These are phyloP conservation scores for Erythrophleum ivorense DNA, from an alignment of 331 rosid species.

Conservation along the genomic window DNA sequence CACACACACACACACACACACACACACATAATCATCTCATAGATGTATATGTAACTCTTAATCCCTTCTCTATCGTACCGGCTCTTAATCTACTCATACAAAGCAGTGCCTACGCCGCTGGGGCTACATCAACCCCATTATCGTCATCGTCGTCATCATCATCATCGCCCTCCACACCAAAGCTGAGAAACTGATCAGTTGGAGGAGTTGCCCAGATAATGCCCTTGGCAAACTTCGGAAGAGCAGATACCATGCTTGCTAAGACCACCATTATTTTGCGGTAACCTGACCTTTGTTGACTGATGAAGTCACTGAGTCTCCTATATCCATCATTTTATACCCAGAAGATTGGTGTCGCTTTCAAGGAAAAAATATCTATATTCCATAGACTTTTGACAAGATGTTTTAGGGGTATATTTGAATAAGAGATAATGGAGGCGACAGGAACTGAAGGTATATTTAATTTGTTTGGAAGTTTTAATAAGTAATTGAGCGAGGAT, in stretches of 20 bases:
- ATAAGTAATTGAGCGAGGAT: neutral
- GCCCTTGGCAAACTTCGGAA: conserved; percentile 37
- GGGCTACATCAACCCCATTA: conserved; percentile 6
- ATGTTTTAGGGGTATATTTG: neutral
- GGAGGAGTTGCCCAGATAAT: conserved; percentile 16
- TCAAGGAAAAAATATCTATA: neutral
- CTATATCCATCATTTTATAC: neutral
- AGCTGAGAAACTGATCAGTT: neutral
- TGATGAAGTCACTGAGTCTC: neutral
- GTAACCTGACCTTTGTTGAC: conserved; percentile 31
- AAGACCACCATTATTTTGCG: conserved; percentile 48
- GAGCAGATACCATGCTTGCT: conserved; percentile 33
- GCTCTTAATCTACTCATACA: neutral
- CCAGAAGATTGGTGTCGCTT: too few species aligned
- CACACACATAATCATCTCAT: neutral
- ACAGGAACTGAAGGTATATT: too few species aligned
- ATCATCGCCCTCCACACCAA: neutral
- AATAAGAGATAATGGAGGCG: neutral
- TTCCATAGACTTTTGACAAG: neutral
- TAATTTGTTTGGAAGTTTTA: neutral
- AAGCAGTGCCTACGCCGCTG: neutral
- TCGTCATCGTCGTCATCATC: conserved; percentile 35
- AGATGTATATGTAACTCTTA: neutral
- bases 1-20: too few species aligned
- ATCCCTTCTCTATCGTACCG: neutral